These are phyloP conservation scores for Pseudogymnoascus sp. DNA, from an alignment of 2,329 filamentous ascomycete species.

Conservation along the genomic window DNA sequence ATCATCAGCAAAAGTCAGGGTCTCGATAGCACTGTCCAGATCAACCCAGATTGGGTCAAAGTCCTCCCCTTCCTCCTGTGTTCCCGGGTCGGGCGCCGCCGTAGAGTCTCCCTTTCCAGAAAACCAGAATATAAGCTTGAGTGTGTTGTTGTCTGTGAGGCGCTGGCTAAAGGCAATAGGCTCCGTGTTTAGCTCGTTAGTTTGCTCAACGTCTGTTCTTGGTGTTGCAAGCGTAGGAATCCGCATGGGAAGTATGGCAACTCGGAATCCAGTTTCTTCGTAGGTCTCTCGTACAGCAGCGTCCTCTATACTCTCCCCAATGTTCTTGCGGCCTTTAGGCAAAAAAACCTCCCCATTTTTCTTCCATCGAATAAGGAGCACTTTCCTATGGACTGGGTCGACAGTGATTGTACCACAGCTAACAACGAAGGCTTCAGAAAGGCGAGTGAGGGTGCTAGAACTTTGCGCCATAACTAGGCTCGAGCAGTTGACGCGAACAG, in stretches of 20 bases:
- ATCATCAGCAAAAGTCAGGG: background rate
- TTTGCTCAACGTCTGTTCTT: background rate
- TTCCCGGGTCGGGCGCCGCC: constrained; percentile 11
- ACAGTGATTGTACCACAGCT: background rate
- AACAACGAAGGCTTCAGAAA: background rate
- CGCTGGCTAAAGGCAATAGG: background rate
- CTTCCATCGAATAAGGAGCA: background rate
- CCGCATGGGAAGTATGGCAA: background rate
- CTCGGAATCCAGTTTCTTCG: background rate
- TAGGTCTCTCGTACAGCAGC: background rate
- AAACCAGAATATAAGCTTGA: constrained; percentile 4
- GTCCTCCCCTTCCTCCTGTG: constrained; percentile 13
- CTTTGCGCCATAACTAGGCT: background rate
- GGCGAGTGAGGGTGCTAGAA: background rate
- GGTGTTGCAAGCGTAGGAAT: background rate
- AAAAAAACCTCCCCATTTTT: background rate
- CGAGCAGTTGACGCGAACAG: background rate
- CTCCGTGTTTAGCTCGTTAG: background rate
- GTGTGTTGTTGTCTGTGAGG: background rate
- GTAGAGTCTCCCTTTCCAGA: background rate
- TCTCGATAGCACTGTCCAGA: background rate
- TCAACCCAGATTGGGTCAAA: constrained; percentile 29
- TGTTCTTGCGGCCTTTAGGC: background rate
- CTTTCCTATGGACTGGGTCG: background rate
- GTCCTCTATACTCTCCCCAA: background rate